Percentiles rank a stretch among this genome's conserved stretches.
These are phyloP conservation scores for Aspergillus affinis DNA, from an alignment of 495 filamentous ascomycete genomes.

Conservation along the genomic window DNA sequence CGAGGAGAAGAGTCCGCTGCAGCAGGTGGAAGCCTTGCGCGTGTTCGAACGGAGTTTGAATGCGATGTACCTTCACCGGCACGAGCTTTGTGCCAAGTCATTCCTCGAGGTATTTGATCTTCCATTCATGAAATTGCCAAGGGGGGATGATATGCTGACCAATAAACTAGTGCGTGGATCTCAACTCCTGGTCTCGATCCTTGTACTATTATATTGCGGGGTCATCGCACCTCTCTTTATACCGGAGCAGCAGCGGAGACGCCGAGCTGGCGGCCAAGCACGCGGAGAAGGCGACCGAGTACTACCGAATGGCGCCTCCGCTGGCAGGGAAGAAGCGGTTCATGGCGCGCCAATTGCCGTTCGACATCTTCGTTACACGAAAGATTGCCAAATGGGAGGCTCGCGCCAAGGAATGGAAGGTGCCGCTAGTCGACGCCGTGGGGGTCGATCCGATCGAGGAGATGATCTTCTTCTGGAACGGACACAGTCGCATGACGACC, in stretches of 20 bases:
- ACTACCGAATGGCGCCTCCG: constrained; percentile 68
- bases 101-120: constrained; percentile 59
- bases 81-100: constrained; percentile 64
- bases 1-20: constrained; percentile 68
- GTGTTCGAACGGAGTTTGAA: constrained; percentile 83
- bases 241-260: constrained; percentile 58
- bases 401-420: constrained; percentile 63
- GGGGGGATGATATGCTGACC: constrained; percentile 6
- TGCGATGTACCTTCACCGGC: constrained; percentile 75
- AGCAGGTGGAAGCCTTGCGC: constrained; percentile 76
- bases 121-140: not conserved
- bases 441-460: constrained; percentile 84
- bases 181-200: constrained; percentile 89
- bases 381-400: constrained; percentile 91
- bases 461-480: constrained; percentile 96
- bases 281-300: constrained; percentile 65
- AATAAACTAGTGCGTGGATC: constrained; percentile 59
- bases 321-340: constrained; percentile 83
- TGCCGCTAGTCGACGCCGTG: constrained; percentile 77
- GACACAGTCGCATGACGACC: constrained; percentile 71
- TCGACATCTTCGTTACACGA: constrained; percentile 82
- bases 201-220: constrained; percentile 91
- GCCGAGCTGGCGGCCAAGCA: constrained; percentile 51
- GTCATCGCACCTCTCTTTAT: constrained; percentile 71
- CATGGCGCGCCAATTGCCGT: constrained; percentile 85